A percentile compares a stretch with the other conserved stretches of the same genome.
These are phyloP conservation scores for Bertia moriformis DNA, from an alignment of 2,329 filamentous ascomycete genomes.

Conservation along the genomic window DNA sequence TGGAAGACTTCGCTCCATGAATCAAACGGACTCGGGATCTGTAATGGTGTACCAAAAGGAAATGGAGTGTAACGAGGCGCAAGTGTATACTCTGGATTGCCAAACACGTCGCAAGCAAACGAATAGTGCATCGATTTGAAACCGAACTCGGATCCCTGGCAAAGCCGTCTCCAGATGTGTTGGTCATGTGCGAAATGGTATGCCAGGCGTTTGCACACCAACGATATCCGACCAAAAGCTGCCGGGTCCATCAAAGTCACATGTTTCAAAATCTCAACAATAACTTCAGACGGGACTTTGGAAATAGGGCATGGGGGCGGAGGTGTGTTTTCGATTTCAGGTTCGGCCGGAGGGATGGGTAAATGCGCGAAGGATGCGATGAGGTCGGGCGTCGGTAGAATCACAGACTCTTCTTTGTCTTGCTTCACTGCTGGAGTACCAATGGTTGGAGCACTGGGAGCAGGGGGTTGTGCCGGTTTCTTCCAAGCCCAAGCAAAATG, in stretches of 20 bases:
- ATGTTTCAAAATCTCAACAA: constrained; percentile 63
- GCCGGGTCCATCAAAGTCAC: constrained; percentile 63
- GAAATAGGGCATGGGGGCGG: constrained; percentile 70
- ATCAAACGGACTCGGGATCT: constrained; percentile 24
- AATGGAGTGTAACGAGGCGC: constrained; percentile 10
- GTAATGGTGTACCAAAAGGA: constrained; percentile 20
- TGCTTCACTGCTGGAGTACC: constrained; percentile 27
- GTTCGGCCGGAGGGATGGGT: constrained; percentile 51
- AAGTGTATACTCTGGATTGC: constrained; percentile 29
- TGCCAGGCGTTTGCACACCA: constrained; percentile 76
- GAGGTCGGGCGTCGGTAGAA: constrained; percentile 49
- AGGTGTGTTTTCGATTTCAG: constrained; percentile 57
- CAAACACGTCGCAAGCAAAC: constrained; percentile 47
- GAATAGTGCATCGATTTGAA: constrained; percentile 73
- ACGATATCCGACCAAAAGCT: constrained; percentile 59
- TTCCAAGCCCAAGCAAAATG: constrained; percentile 59
- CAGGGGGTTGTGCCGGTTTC: constrained; percentile 11
- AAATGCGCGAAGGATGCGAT: constrained; percentile 62
- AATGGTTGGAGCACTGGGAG: constrained; percentile 6
- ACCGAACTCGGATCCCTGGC: constrained; percentile 57
- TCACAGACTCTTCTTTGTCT: constrained; percentile 33
- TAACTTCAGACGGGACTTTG: constrained; percentile 66
- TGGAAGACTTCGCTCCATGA: constrained; percentile 64
- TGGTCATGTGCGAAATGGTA: constrained; percentile 76
- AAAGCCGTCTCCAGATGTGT: constrained; percentile 69